Evolutionary conservation across 2,329 filamentous ascomycete species (phyloP), one percentile per base, ranked within the genome.

Genomic region (Neofusicoccum kwambonambiense): DNA sequence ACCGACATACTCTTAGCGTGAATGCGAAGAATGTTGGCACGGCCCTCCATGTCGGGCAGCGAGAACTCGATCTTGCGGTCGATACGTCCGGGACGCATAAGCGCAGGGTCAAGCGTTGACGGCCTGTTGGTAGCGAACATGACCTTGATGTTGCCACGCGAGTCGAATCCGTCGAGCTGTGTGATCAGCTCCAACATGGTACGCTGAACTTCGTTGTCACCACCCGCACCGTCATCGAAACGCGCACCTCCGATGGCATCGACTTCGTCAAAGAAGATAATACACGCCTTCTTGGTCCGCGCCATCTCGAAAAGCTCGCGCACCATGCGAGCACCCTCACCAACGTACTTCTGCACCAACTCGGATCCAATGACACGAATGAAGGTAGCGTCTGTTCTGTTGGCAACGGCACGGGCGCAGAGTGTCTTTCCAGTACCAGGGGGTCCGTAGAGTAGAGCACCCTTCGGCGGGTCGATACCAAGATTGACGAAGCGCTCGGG

Each of bases 1-100:
- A 99, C 95, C 17, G 93, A 97, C 95, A 99, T 99, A 77, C 92
- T 96, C 90, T 98, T 99, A 73, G 95, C 95, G 82, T 98, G 95
- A 73, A 99, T 99, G 58, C 95, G 91, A 50, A 99, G 87, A 75
- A 99, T 98, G 81, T 97, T 98, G 75, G 95, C 95, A 70, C 95
- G 90, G 60, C 95, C 95, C 79, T 99, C 95, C 71, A 98, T 92
- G 78, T 99, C 95, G 27, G 95, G 95, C 27, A 99, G 86, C 0
- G 93, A 94, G 83, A 99, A 99, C 80, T 99, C 95, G 73, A 99
- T 99, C 86, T 99, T 99, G 74, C 95, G 88, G 79, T 98, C 94
- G 74, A 98, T 98, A 86, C 94, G 93, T 37, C 94, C 94, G 11
- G 94, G 94, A 82, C 94, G 87, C 93, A 98, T 97, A 69, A 98